Evolutionary conservation across 495 filamentous ascomycete species (phyloP), one percentile per base, ranked within the genome.

Genomic region (Extremus antarcticus): DNA sequence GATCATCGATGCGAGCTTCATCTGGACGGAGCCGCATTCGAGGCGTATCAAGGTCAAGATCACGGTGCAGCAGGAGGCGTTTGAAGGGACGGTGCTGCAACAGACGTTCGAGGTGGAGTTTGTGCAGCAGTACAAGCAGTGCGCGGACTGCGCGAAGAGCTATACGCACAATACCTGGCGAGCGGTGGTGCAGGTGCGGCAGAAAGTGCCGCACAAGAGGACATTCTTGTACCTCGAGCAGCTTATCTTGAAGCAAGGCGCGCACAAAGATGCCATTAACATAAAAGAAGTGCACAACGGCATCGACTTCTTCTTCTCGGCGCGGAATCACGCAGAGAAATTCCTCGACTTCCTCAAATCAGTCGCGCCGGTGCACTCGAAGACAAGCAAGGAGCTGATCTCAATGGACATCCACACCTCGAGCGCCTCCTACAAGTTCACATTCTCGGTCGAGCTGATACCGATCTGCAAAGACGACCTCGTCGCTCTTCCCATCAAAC

Each of bases 1-100:
- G 41, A 90, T 98, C 57, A 88, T 92, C 65, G 92, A 98, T 63
- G 92, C 92, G 35, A 85, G 80, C 63, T 98, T 98, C 66, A 88
- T 95, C 60, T 98, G 92, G 92, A 98, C 92, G 2, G 92, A 98
- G 71, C 92, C 92, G 7, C 92, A 98, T 74, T 94, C 87, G 48
- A 76, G 87, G 63, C 75, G 92, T 63, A 76, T 98, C 50, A 90
- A 86, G 66, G 82, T 98, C 59, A 94, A 94, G 71, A 86, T 98
- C 63, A 95, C 89, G 0, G 79, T 98, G 17, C 91, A 98, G 65
- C 81, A 72, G 71, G 86, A 78, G 77, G 90, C 71, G 65, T 88
- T 74, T 62, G 73, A 85, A 63, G 81, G 76, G 23, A 81, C 82
- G 3, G 85, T 96, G 54, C 74, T 98, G 62, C 91, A 97, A 68